Conservation (phyloP, 73 alveolate species). For the Stentor coeruleus region DNA sequence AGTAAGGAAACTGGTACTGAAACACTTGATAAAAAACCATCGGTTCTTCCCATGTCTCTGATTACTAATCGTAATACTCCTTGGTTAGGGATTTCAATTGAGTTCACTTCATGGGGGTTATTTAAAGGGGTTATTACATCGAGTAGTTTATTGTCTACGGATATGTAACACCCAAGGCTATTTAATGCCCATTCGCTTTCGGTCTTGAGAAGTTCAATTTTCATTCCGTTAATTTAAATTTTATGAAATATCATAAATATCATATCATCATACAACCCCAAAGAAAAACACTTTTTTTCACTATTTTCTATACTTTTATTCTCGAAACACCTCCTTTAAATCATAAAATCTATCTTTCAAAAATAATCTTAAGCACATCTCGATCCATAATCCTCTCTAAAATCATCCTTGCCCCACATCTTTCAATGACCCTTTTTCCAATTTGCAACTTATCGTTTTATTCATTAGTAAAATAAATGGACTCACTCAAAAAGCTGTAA, state of each 20-base stretch:
- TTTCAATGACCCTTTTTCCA: not conserved
- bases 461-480: not conserved
- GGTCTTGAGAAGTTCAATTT: not conserved
- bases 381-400: no score
- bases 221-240: no score
- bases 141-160: not conserved
- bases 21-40: not conserved
- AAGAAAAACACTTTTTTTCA: no score
- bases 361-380: no score
- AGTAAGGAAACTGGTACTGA: not conserved
- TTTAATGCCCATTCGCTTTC: not conserved
- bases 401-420: no score
- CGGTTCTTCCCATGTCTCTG: not conserved
- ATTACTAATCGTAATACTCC: not conserved
- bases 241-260: no score
- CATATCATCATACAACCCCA: no score
- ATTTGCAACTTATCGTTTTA: not conserved
- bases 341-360: no score
- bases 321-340: no score
- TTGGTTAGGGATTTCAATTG: not conserved
- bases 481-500: constrained; percentile 3
- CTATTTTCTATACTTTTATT: no score
- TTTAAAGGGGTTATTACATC: not conserved
- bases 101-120: not conserved
- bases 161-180: not conserved